Evolutionary conservation across 345 rosid genomes (phyloP), one percentile per base, ranked within the genome.

Genomic region (Lumnitzera littorea): DNA sequence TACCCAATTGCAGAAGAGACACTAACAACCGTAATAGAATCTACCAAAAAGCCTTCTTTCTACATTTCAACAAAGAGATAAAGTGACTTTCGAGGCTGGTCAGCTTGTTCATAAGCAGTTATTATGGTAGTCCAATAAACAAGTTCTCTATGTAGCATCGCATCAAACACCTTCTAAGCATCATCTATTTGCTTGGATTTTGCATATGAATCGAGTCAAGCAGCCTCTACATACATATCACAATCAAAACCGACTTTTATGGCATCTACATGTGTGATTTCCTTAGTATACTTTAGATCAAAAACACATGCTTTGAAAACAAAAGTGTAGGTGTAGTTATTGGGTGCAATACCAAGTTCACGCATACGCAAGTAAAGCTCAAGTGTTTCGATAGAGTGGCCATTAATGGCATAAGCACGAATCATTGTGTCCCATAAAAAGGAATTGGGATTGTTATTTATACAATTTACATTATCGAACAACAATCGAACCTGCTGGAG

Each of bases 151-250:
- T 62, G 67, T 64, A 76, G 70, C 76, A 88, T 78, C 78, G 68
- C 58, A 51, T 81, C 89, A 67, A 88, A 88, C 82, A 85, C 73
- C 71, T 83, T 80, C 48, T 67, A 43, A 0, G 86, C 90, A 24
- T 53, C 62, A 13, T 43, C 51, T 0, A 64, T 74, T 12, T 72
- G 50, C 4, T 64, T 74, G 60, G 76, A 65, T 69, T 80, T 74
- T 24, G 77, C 80, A 24, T 81, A 83, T 48, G 73, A 53, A 15
- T 74, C 85, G 0, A 83, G 82, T 2, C 83, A 57, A n/a, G 81
- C 82, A n/a, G 91, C 77, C 2, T 84, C 95, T 41, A 87, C 80
- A 6, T 61, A 73, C 67, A 83, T 31, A 54, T 87, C 85, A 12
- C 72, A 70, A 27, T 73, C 78, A 62, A 47, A 76, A 66, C 95